phyloP scores from a whole-genome alignment of 495 filamentous ascomycete species.

The Jackrogersella multiformis region DNA sequence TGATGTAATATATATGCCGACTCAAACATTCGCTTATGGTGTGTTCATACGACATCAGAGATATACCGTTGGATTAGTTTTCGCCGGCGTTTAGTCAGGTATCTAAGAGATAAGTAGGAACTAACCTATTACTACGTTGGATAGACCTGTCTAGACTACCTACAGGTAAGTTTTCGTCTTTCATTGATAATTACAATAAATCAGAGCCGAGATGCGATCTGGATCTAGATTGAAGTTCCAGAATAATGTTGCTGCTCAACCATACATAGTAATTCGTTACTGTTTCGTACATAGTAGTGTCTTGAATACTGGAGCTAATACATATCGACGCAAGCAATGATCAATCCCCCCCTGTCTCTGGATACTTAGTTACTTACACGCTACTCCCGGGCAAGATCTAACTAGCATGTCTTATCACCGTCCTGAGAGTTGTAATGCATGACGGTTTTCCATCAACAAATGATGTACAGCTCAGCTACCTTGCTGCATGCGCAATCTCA shows the following conservation, averaged over 20 bases:
- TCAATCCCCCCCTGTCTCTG: background rate
- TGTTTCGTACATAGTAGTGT: too few relatives aligned
- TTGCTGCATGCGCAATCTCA: constrained; percentile 10
- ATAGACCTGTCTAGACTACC: background rate
- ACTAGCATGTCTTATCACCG: too few relatives aligned
- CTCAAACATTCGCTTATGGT: background rate
- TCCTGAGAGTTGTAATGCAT: constrained; percentile 20
- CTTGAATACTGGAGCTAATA: constrained; percentile 12
- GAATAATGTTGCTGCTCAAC: constrained; percentile 1
- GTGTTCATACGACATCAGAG: background rate
- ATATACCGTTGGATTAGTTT: background rate
- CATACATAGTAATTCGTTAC: too few relatives aligned
- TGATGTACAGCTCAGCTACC: constrained; percentile 5
- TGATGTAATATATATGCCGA: constrained; percentile 14
- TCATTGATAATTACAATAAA: background rate
- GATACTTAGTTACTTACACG: background rate
- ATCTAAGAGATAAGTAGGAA: background rate
- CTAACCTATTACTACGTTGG: background rate
- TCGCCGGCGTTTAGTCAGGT: background rate
- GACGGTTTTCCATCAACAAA: background rate
- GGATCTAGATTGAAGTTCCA: constrained; percentile 19
- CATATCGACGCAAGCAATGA: constrained; percentile 13
- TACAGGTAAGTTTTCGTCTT: background rate
- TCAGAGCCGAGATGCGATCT: constrained; percentile 14
- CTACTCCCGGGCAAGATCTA: constrained; percentile 11